Evolutionary conservation across 2,329 filamentous ascomycete species (phyloP).

Genomic region (Ophiostoma australiae): DNA sequence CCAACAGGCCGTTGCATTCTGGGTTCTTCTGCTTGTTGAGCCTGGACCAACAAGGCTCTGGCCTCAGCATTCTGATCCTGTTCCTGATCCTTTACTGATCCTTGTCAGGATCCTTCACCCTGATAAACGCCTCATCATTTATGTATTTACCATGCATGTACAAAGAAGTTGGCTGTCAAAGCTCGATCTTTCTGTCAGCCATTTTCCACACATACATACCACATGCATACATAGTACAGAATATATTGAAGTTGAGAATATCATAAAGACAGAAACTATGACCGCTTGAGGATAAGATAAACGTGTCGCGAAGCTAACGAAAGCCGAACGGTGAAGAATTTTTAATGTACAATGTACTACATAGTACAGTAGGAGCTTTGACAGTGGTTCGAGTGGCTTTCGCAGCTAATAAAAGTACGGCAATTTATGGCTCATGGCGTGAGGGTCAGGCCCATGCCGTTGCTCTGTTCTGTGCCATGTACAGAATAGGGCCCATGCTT

Average conservation of each 20-base stretch:
- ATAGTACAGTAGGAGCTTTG: background rate
- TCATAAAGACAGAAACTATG: background rate
- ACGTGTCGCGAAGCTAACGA: background rate
- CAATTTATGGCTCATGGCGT: background rate
- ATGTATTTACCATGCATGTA: too few species aligned
- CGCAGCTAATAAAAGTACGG: background rate
- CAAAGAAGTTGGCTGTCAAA: too few species aligned
- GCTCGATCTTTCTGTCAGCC: background rate
- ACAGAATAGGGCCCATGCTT: background rate
- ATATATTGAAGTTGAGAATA: background rate
- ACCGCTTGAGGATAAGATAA: background rate
- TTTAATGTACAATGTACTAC: background rate
- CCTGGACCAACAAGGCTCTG: background rate
- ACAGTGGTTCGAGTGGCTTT: constrained; percentile 4
- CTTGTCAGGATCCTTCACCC: background rate
- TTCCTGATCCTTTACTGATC: background rate
- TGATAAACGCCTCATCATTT: background rate
- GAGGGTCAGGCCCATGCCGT: too few species aligned
- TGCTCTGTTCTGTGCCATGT: too few species aligned
- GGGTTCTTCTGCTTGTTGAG: background rate
- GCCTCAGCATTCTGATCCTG: background rate
- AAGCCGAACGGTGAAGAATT: constrained; percentile 1
- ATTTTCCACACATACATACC: background rate
- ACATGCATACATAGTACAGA: background rate
- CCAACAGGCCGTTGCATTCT: constrained; percentile 1